These are phyloP conservation scores for Helotiales sp. DNA, from an alignment of 2,329 filamentous ascomycete species.

Conservation along the genomic window DNA sequence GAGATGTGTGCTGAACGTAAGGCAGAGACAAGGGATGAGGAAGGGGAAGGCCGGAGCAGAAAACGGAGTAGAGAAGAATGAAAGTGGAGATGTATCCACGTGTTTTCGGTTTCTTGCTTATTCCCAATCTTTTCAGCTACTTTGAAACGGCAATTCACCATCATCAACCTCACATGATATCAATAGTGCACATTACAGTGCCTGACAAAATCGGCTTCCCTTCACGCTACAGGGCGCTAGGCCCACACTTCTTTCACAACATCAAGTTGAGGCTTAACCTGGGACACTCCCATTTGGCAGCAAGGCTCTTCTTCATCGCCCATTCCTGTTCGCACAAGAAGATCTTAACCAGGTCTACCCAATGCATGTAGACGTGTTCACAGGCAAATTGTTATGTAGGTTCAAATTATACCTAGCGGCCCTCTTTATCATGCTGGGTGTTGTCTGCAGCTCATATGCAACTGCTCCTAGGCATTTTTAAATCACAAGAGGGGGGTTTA, in stretches of 20 bases:
- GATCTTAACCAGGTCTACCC: neutral
- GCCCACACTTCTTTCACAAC: neutral
- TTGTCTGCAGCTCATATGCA: neutral
- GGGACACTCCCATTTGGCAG: neutral
- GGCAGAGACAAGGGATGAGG: neutral
- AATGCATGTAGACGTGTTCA: neutral
- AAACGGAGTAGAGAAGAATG: neutral
- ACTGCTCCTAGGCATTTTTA: neutral
- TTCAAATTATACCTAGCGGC: neutral
- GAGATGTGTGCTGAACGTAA: neutral
- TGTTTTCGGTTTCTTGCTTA: neutral
- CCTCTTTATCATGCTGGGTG: neutral
- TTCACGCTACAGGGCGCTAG: neutral
- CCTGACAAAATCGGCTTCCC: neutral
- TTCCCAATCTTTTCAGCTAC: neutral
- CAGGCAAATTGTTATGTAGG: neutral
- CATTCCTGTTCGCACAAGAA: neutral
- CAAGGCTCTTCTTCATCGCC: constrained; percentile 1
- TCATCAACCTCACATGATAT: neutral
- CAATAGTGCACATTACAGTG: neutral
- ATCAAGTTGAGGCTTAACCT: neutral
- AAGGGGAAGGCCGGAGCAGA: constrained; percentile 8
- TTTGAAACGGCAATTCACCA: neutral
- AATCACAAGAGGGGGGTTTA: neutral
- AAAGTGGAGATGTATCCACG: neutral